Evolutionary conservation across 2,329 filamentous ascomycete genomes (phyloP), one percentile per base, ranked within the genome.

Genomic region (Fusarium succisae): DNA sequence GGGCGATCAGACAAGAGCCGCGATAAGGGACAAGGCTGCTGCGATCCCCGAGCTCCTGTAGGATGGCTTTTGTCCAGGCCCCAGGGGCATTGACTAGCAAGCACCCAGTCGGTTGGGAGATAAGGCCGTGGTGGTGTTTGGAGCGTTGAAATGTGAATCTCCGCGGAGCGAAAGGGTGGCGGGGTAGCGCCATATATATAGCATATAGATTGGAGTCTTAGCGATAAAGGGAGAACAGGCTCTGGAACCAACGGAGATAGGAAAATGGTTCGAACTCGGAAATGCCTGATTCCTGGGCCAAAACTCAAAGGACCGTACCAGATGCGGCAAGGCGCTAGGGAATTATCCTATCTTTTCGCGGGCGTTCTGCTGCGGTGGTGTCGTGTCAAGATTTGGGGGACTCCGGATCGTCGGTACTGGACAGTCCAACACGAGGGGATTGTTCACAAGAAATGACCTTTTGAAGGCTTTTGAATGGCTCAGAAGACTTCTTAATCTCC

Each of bases 71-170:
- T 65, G 55, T 53, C 63, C 60, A 35, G 32, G 32, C 13, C 32
- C 32, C 32, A 58, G 62, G 60, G 61, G 56, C 51, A 54, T 55
- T 66, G 63, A 18, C 62, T 72, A 66, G 72, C 43, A 63, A 66
- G 70, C 43, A 63, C 60, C 64, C 35, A 60, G 73, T 63, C 44
- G 48, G 66, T 51, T 53, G 50, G 70, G 55, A 78, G 76, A 78
- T 77, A 76, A 77, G 75, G 54, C 48, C 47, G 67, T 68, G 44
- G 75, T 67, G 61, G 66, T 74, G 53, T 68, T 76, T 53, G 32
- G 57, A 58, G 63, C 43, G 56, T 59, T 55, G 74, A 66, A 69
- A 48, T 70, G 64, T 70, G 77, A 73, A 77, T 78, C 75, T 78
- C 77, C 75, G 76, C 76, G 76, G 76, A 78, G 76, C 44, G 26